Evolutionary conservation across 495 filamentous ascomycete genomes (phyloP).

Genomic region (Aspergillus taichungensis): DNA sequence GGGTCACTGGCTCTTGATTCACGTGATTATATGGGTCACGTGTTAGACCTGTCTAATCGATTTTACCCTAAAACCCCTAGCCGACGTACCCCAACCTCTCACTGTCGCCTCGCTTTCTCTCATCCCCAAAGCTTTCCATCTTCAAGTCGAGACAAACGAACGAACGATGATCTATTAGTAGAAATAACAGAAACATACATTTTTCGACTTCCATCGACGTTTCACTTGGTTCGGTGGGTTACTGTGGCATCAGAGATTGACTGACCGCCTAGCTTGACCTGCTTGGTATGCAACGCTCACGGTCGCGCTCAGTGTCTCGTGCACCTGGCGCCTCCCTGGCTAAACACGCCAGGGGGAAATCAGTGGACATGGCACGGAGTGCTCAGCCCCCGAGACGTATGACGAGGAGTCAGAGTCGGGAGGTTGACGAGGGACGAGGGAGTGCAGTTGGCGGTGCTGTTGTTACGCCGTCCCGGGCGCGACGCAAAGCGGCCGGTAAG

Average conservation of each 20-base stretch:
- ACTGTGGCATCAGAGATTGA: neutral
- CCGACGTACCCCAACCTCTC: too few species aligned
- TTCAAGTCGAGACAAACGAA: neutral
- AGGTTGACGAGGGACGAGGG: constrained; percentile 2
- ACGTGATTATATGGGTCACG: too few species aligned
- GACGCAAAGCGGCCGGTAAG: neutral
- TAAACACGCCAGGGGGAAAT: too few species aligned
- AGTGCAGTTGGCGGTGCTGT: neutral
- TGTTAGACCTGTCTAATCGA: too few species aligned
- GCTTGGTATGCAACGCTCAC: neutral
- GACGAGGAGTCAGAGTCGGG: constrained; percentile 21
- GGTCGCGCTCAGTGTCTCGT: constrained; percentile 1
- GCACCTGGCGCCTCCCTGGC: constrained; percentile 2
- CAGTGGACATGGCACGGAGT: neutral
- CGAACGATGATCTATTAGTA: neutral
- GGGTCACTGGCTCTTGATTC: too few species aligned
- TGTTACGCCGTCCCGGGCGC: neutral
- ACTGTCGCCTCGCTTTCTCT: neutral
- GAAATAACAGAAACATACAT: neutral
- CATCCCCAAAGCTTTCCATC: neutral
- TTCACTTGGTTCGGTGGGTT: neutral
- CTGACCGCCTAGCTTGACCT: too few species aligned
- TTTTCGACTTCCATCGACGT: neutral
- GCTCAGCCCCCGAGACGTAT: constrained; percentile 5
- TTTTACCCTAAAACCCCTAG: too few species aligned